Conservation (phyloP, 257 asterid species). For the Fraxinus quadrangulata region DNA sequence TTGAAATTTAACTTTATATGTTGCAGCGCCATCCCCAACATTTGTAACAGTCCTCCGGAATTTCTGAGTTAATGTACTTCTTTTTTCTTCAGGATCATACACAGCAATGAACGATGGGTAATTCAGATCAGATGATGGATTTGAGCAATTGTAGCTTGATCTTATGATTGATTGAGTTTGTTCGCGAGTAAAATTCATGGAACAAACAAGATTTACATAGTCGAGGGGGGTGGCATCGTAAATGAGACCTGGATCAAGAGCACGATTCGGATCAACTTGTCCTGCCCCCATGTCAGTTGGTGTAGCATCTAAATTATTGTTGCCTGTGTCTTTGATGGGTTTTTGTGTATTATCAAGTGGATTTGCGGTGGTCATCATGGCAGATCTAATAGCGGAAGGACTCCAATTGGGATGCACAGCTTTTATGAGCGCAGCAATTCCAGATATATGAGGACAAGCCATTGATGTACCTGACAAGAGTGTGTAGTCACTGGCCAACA, state of each 20-base stretch:
- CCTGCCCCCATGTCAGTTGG: not conserved
- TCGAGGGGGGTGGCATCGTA: not conserved
- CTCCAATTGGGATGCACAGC: not conserved
- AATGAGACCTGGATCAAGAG: not conserved
- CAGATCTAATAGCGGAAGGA: not conserved
- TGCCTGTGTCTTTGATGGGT: not conserved
- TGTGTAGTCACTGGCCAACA: not conserved
- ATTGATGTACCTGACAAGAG: constrained; percentile 3
- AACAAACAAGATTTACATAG: not conserved
- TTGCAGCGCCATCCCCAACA: not conserved
- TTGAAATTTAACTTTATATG: too few species aligned
- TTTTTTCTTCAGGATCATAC: not conserved
- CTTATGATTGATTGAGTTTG: not conserved
- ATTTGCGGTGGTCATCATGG: not conserved
- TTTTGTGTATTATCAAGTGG: not conserved
- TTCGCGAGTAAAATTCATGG: not conserved
- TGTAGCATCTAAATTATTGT: not conserved
- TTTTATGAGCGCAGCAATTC: not conserved
- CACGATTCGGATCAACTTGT: not conserved
- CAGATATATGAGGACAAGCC: not conserved
- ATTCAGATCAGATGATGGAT: not conserved
- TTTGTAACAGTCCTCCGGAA: not conserved
- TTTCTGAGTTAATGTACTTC: not conserved
- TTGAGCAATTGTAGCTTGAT: not conserved
- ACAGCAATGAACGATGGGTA: not conserved